Conservation (phyloP, 495 filamentous ascomycete genomes). For the Bathelium albidoporum region DNA sequence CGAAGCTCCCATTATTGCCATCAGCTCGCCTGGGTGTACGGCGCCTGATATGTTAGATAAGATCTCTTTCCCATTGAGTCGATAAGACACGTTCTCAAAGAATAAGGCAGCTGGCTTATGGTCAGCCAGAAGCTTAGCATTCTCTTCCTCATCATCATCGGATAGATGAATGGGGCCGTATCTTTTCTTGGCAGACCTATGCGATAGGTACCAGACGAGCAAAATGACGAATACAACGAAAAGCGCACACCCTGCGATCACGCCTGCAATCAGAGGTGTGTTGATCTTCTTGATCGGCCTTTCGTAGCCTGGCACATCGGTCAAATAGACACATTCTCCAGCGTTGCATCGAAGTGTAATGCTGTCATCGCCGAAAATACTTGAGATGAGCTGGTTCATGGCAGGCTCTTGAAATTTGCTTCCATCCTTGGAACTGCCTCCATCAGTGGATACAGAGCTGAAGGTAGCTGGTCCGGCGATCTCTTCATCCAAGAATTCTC, state of each 20-base stretch:
- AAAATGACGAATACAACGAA: constrained; percentile 82
- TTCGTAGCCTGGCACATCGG: constrained; percentile 83
- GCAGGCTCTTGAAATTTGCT: constrained; percentile 82
- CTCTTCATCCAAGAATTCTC: constrained; percentile 65
- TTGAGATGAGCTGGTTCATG: constrained; percentile 80
- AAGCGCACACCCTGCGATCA: constrained; percentile 77
- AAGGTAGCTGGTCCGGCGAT: constrained; percentile 86
- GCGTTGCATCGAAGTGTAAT: constrained; percentile 74
- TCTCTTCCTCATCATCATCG: constrained; percentile 79
- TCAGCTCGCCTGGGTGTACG: constrained; percentile 79
- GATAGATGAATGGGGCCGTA: constrained; percentile 66
- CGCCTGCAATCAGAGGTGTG: constrained; percentile 87
- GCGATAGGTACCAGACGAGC: constrained; percentile 77
- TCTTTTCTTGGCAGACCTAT: constrained; percentile 50
- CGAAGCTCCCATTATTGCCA: constrained; percentile 97
- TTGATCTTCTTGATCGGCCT: constrained; percentile 91
- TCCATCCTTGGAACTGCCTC: constrained; percentile 46
- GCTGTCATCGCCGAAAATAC: constrained; percentile 80
- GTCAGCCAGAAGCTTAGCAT: constrained; percentile 72
- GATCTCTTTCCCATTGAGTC: constrained; percentile 78
- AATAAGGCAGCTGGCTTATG: constrained; percentile 83
- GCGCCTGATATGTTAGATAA: constrained; percentile 70
- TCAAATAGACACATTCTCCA: constrained; percentile 86
- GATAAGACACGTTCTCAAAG: constrained; percentile 82
- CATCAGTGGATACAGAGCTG: constrained; percentile 52